These are phyloP conservation scores for Lasiodiplodia sp. DNA, from an alignment of 2,329 filamentous ascomycete species.

Conservation along the genomic window DNA sequence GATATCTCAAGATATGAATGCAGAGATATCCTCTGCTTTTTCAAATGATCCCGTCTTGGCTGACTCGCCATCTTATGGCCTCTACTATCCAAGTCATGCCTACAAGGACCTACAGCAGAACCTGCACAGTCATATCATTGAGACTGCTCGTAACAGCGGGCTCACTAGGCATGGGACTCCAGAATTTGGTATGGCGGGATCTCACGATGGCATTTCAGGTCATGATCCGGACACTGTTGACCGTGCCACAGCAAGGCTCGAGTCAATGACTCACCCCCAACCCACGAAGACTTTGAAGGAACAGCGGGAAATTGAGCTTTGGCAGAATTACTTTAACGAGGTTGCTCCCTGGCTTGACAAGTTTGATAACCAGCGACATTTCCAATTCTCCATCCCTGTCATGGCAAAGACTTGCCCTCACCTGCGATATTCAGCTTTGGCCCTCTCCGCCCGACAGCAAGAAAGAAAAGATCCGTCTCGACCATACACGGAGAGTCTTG, in stretches of 20 bases:
- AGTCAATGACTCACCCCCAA: slow-evolving; percentile 12
- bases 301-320: slow-evolving; percentile 33
- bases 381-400: slow-evolving; percentile 59
- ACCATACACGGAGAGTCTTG: slow-evolving; percentile 58
- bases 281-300: slow-evolving; percentile 27
- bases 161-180: slow-evolving; percentile 32
- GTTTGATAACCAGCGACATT: slow-evolving; percentile 62
- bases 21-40: slow-evolving; percentile 25
- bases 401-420: slow-evolving; percentile 59
- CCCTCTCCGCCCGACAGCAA: slow-evolving; percentile 62
- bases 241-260: slow-evolving; percentile 15
- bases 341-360: slow-evolving; percentile 65
- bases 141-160: slow-evolving; percentile 33
- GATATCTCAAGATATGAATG: slow-evolving; percentile 26
- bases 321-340: slow-evolving; percentile 57
- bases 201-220: neutral
- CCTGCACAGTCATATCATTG: slow-evolving; percentile 34
- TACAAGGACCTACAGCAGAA: slow-evolving; percentile 35
- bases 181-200: slow-evolving; percentile 18
- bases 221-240: slow-evolving; percentile 15
- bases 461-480: slow-evolving; percentile 58
- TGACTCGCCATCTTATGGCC: slow-evolving; percentile 32
- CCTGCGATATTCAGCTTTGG: slow-evolving; percentile 61
- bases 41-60: slow-evolving; percentile 24
- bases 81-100: slow-evolving; percentile 33